Conservation (phyloP, 805 yeast species). For the Teunomyces panamensis region DNA sequence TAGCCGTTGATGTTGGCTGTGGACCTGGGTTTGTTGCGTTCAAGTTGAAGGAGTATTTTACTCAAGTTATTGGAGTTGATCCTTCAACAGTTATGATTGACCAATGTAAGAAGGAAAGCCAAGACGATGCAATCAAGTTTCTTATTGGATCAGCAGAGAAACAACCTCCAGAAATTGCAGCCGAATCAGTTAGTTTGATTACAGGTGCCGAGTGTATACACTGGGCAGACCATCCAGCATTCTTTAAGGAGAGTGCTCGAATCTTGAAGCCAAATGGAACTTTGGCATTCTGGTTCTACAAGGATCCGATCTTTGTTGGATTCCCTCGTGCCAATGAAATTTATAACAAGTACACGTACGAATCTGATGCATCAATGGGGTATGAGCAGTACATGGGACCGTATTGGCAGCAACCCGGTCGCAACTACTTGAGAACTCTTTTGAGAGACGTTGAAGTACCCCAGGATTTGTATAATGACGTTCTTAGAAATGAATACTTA, state of each 20-base stretch:
- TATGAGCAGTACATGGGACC: constrained; percentile 49
- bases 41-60: constrained; percentile 44
- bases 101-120: constrained; percentile 20
- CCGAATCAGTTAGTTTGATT: constrained; percentile 53
- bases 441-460: constrained; percentile 39
- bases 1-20: constrained; percentile 69
- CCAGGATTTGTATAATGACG: constrained; percentile 18
- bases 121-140: constrained; percentile 16
- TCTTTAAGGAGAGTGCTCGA: constrained; percentile 48
- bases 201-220: constrained; percentile 87
- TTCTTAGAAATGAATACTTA: constrained; percentile 22
- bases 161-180: constrained; percentile 17
- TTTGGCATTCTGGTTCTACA: constrained; percentile 67
- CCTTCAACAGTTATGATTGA: constrained; percentile 54
- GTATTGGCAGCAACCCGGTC: constrained; percentile 49
- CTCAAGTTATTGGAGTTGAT: constrained; percentile 62
- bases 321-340: constrained; percentile 54
- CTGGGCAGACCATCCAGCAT: constrained; percentile 65
- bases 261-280: constrained; percentile 63
- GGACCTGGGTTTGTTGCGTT: constrained; percentile 77
- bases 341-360: constrained; percentile 49
- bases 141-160: constrained; percentile 24
- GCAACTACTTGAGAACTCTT: constrained; percentile 30
- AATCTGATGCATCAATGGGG: constrained; percentile 13
- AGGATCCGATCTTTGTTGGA: constrained; percentile 61